Base-by-base conservation (phyloP, 371 early-diverging fungal species). In the Syncephalastrum sp. region DNA sequence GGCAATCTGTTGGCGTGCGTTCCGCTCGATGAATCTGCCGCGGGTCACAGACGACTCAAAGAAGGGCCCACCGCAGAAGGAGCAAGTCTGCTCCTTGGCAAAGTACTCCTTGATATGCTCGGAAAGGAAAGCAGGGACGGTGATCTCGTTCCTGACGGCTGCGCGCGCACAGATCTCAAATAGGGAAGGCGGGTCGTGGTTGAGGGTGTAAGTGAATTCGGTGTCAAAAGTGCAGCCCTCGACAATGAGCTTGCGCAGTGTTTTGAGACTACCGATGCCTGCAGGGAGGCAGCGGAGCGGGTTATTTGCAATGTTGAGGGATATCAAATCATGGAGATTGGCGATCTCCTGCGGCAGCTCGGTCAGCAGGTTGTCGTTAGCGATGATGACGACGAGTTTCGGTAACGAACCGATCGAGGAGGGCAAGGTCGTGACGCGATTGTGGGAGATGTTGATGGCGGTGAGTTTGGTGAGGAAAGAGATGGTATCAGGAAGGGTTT, bases 51-150 rank as follows among this genome's bases (percentile, higher is more conserved):
- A 85, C 0, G 75, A 70, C n/a, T 91, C 87, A 70, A 95, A 92
- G 58, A 83, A 91, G 7, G 97, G 95, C 0, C 94, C 95, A 16
- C 76, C 75, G 65, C 97, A 97, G 69, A 88, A 92, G 6, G 91
- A 77, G 70, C 97, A 97, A 17, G 69, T 67, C 47, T 86, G 74
- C 3, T 82, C 85, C 14, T 77, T 75, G 14, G 74, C 69, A n/a
- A 95, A 64, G 63, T 90, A 92, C 25, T 81, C 72, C 61, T 84
- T 80, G 17, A 93, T 53, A 27, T 82, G 72, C 19, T 72, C 73
- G 10, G 84, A 65, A 10, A 85, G 62, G 57, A 72, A 60, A 23
- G 68, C 50, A 1, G 82, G 83, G 19, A 92, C 65, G 4, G 78
- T 70, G 5, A 90, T 61, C 45, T 86, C 82, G 3, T 79, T 69